A percentile compares a stretch with the other conserved stretches of the same genome.
Conservation (phyloP, 2,329 filamentous ascomycete genomes). For the Fusarium sp. region DNA sequence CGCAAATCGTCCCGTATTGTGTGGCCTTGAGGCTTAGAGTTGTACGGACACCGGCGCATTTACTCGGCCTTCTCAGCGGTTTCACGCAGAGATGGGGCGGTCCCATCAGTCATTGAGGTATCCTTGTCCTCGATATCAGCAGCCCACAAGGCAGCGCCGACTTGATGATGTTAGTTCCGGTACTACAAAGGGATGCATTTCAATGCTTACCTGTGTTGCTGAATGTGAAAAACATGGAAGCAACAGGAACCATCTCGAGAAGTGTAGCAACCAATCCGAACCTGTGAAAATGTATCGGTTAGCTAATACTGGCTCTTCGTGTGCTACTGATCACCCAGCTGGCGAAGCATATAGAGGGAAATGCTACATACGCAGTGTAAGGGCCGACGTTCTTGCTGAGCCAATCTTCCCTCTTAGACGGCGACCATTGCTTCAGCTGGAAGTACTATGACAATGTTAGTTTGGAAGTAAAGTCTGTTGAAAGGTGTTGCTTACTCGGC, state of each 20-base stretch:
- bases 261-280: slow-evolving; percentile 81
- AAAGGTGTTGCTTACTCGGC: slow-evolving; percentile 61
- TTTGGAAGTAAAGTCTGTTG: not conserved
- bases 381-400: slow-evolving; percentile 77
- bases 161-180: slow-evolving; percentile 55
- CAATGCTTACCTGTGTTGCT: slow-evolving; percentile 77
- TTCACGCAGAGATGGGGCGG: slow-evolving; percentile 64
- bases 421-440: slow-evolving; percentile 87
- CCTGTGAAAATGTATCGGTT: slow-evolving; percentile 59
- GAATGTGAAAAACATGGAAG: slow-evolving; percentile 86
- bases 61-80: slow-evolving; percentile 64
- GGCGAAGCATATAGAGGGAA: not conserved
- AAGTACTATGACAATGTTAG: slow-evolving; percentile 75
- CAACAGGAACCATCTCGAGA: slow-evolving; percentile 86
- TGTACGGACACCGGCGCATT: slow-evolving; percentile 6
- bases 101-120: slow-evolving; percentile 63
- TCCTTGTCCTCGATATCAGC: slow-evolving; percentile 79
- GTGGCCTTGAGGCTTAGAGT: slow-evolving; percentile 8
- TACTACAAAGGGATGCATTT: not conserved
- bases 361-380: slow-evolving; percentile 79
- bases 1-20: slow-evolving; percentile 8
- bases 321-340: slow-evolving; percentile 16
- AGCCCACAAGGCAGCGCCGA: slow-evolving; percentile 95
- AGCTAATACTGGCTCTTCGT: slow-evolving; percentile 10
- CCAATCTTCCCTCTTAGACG: slow-evolving; percentile 74